A percentile compares a stretch with the other conserved stretches of the same genome.
Conservation (phyloP, 129 eudicot species). For the Helianthus annuus region DNA sequence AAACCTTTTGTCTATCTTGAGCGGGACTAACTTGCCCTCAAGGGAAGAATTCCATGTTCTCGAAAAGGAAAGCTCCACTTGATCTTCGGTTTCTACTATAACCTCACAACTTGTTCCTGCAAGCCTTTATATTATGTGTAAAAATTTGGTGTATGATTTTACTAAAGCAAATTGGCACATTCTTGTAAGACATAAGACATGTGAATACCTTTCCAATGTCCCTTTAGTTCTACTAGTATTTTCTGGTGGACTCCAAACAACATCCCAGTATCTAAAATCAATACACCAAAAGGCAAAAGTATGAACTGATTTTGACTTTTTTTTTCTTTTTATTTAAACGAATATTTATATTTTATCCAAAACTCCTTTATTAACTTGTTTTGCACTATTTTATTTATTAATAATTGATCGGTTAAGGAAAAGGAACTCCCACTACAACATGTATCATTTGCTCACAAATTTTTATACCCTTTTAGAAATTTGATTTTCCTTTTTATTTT, state of each 20-base stretch:
- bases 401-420: too few species aligned
- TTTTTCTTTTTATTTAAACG: background rate
- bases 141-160: background rate
- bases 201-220: constrained; percentile 33
- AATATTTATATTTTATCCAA: background rate
- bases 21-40: constrained; percentile 44
- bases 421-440: too few species aligned
- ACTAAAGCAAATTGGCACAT: background rate
- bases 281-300: background rate
- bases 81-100: constrained; percentile 45
- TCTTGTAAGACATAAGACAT: background rate
- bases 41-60: constrained; percentile 59
- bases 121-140: constrained; percentile 32
- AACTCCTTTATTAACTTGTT: too few species aligned
- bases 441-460: too few species aligned
- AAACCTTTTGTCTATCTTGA: constrained; percentile 63
- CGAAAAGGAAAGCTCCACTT: constrained; percentile 54
- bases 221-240: constrained; percentile 31
- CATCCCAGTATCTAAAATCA: constrained; percentile 42
- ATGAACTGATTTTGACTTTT: too few species aligned
- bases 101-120: constrained; percentile 41
- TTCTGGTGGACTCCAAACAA: constrained; percentile 45
- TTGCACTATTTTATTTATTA: too few species aligned
- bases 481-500: too few species aligned
- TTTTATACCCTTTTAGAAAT: too few species aligned